phyloP scores from a whole-genome alignment of 495 filamentous ascomycete genomes.

The Neurospora pannonica region DNA sequence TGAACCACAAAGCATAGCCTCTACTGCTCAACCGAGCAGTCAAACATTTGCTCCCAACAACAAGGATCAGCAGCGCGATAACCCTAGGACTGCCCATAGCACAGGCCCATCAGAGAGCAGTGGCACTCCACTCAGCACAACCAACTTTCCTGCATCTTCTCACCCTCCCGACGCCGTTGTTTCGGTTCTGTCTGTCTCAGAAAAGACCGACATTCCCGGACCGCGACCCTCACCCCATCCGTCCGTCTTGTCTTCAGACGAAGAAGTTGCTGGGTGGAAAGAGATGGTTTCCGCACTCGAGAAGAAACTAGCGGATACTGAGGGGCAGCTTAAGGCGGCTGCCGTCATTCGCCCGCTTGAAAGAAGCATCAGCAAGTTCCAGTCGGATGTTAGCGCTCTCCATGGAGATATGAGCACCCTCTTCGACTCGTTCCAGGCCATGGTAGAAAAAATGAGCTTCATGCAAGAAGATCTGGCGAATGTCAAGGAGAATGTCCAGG shows the following conservation, averaged over 20 bases:
- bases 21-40: background rate
- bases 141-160: background rate
- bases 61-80: background rate
- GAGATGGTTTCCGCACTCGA: background rate
- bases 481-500: background rate
- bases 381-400: slow-evolving; percentile 2
- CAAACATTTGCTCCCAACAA: background rate
- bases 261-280: background rate
- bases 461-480: background rate
- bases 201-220: background rate
- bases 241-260: background rate
- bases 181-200: background rate
- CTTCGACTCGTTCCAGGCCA: slow-evolving; percentile 1
- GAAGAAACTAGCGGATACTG: slow-evolving; percentile 5
- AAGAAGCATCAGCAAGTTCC: slow-evolving; percentile 1
- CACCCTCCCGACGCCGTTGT: background rate
- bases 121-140: background rate
- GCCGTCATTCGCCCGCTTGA: background rate
- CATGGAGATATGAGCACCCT: slow-evolving; percentile 1
- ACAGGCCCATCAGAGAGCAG: background rate
- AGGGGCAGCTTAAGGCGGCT: slow-evolving; percentile 1
- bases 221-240: background rate
- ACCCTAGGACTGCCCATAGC: background rate
- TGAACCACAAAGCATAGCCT: background rate
- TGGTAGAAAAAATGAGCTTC: slow-evolving; percentile 2